These are phyloP conservation scores for Antrodiella citrinella DNA, from an alignment of 768 basidiomycete genomes.

Conservation along the genomic window DNA sequence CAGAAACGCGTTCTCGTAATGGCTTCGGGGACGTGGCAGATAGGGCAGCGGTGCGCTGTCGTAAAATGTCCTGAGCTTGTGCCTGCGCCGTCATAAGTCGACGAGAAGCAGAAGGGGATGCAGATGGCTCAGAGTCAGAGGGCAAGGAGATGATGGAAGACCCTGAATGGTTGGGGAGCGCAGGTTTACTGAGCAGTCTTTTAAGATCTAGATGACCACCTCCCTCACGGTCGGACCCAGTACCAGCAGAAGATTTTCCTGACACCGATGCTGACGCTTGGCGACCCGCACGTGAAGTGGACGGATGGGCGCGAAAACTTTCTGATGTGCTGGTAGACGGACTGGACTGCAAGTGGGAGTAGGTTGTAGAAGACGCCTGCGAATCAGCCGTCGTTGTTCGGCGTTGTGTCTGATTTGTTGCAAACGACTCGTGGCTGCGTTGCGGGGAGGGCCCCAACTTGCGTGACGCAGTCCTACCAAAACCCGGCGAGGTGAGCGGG, in stretches of 20 bases:
- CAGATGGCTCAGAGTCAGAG: conserved; percentile 19
- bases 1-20: neutral
- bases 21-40: neutral
- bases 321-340: neutral
- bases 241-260: conserved; percentile 13
- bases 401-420: neutral
- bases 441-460: neutral
- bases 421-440: neutral
- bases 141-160: conserved; percentile 17
- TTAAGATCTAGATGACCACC: conserved; percentile 22
- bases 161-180: conserved; percentile 13
- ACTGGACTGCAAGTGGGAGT: neutral
- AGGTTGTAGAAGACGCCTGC: neutral
- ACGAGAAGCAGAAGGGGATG: conserved; percentile 9
- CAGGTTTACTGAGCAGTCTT: conserved; percentile 23
- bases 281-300: neutral
- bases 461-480: neutral
- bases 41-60: neutral
- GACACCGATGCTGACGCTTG: conserved; percentile 7
- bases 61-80: neutral
- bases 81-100: conserved; percentile 1
- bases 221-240: conserved; percentile 17
- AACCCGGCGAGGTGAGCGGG: neutral
- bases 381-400: neutral
- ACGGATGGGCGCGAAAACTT: neutral